These are phyloP conservation scores for Cladobotryum protrusum DNA, from an alignment of 2,329 filamentous ascomycete species.

Conservation along the genomic window DNA sequence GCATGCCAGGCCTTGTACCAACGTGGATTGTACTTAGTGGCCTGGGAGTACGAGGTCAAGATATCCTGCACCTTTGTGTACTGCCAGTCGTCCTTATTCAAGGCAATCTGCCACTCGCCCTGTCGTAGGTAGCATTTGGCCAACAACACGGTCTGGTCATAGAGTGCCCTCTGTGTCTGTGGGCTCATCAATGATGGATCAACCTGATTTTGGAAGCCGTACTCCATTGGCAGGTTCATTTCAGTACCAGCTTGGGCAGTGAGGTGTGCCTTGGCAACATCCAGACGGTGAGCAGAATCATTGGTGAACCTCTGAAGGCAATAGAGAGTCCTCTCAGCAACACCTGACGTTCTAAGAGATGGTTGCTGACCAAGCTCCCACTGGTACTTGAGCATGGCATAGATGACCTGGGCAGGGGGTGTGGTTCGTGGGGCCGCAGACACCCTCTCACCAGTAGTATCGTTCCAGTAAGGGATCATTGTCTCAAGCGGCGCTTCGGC, in stretches of 20 bases:
- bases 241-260: constrained; percentile 41
- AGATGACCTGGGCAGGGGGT: constrained; percentile 73
- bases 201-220: constrained; percentile 43
- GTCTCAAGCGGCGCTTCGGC: constrained; percentile 57
- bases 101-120: constrained; percentile 86
- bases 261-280: constrained; percentile 46
- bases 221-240: constrained; percentile 39
- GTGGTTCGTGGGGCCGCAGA: constrained; percentile 35
- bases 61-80: constrained; percentile 82
- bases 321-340: constrained; percentile 50
- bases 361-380: constrained; percentile 76
- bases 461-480: constrained; percentile 55
- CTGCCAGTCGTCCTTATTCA: constrained; percentile 86
- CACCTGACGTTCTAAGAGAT: constrained; percentile 33
- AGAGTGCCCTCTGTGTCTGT: constrained; percentile 46
- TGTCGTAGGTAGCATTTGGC: constrained; percentile 95
- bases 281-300: constrained; percentile 51
- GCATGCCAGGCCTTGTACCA: constrained; percentile 99
- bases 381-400: constrained; percentile 95
- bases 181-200: constrained; percentile 41
- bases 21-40: constrained; percentile 86
- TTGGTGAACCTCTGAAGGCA: constrained; percentile 56
- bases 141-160: constrained; percentile 64
- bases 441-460: constrained; percentile 22
- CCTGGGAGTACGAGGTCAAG: constrained; percentile 81